Base-by-base conservation (phyloP, 768 basidiomycete species). In the Dacryopinax primogenitus region DNA sequence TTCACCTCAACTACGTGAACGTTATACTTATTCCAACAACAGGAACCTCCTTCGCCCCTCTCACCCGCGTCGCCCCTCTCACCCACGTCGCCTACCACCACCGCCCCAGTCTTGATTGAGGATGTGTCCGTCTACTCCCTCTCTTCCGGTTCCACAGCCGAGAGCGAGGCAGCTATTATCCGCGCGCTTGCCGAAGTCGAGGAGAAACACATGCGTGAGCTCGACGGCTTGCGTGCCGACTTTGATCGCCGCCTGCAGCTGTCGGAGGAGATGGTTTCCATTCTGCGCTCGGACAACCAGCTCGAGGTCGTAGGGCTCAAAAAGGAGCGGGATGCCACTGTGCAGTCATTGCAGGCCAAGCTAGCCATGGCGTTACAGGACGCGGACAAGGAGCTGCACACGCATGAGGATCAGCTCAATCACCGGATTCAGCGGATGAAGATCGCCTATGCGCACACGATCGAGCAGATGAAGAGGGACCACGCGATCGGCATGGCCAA, bases 401-500 rank as follows among this genome's bases (percentile, higher is more conserved):
- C 41, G 41, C 18, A 44, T 18, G 18, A 44, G 18, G 41, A 44
- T 23, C 16, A 44, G 41, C 41, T 7, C 3, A 23, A 15, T 15
- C 41, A 44, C 18, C 16, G 23, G 41, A 15, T 44, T 6, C 41
- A 44, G 41, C 41, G 41, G 7, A 18, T 18, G 7, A 44, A 44
- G 41, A 44, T 44, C 41, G 23, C 41, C 7, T 23, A 44, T 23
- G 4, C 41, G 18, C 18, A 44, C 41, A 23, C 4, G 18, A 4
- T 44, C 7, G 41, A 44, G 41, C 41, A 62, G 69, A 73, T 64
- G 62, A 18, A 18, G 37, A 67, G 16, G 70, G 68, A 32, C 71
- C 69, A 28, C 44, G 70, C 28, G 65, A 71, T 23, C 3, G 41
- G 18, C 41, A 13, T 16, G 33, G 33, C 18, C 41, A 44, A 18